Conservation (phyloP, 495 filamentous ascomycete genomes). For the Lasiosphaeriaceae sp. region DNA sequence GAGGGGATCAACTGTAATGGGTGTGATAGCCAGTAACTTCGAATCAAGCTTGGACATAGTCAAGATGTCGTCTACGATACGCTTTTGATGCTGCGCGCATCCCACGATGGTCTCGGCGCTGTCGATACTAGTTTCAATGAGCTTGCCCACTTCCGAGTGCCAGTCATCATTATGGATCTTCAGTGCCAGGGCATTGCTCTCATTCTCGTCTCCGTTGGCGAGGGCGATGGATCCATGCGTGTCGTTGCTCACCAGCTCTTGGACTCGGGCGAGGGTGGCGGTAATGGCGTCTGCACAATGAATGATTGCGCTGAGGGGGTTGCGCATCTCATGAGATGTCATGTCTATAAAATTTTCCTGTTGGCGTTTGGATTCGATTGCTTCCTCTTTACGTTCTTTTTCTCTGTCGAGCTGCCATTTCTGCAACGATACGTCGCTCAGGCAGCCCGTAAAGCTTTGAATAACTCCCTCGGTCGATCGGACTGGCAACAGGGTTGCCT, state of each 20-base stretch:
- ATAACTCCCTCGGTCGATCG: slow-evolving; percentile 25
- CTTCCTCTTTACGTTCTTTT: slow-evolving; percentile 39
- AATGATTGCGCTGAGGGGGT: slow-evolving; percentile 68
- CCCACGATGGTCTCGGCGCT: slow-evolving; percentile 71
- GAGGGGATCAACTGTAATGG: slow-evolving; percentile 61
- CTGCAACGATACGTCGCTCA: slow-evolving; percentile 37
- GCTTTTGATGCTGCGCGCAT: slow-evolving; percentile 73
- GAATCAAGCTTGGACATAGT: slow-evolving; percentile 77
- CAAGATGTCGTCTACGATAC: slow-evolving; percentile 76
- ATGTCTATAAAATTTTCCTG: slow-evolving; percentile 77
- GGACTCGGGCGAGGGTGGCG: slow-evolving; percentile 26
- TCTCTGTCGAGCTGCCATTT: slow-evolving; percentile 36
- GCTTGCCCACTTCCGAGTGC: slow-evolving; percentile 21
- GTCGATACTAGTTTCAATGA: slow-evolving; percentile 56
- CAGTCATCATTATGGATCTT: neutral
- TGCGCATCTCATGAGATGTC: slow-evolving; percentile 73
- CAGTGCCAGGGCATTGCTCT: neutral
- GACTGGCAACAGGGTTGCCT: slow-evolving; percentile 36
- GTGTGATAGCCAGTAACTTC: slow-evolving; percentile 63
- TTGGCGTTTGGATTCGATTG: slow-evolving; percentile 39
- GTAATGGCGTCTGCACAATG: slow-evolving; percentile 60
- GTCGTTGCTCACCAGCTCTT: slow-evolving; percentile 21
- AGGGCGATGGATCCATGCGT: neutral
- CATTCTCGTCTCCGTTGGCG: neutral
- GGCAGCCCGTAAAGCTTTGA: slow-evolving; percentile 33